Base-by-base conservation (phyloP, 257 asterid species). In the Solanum acaule region DNA sequence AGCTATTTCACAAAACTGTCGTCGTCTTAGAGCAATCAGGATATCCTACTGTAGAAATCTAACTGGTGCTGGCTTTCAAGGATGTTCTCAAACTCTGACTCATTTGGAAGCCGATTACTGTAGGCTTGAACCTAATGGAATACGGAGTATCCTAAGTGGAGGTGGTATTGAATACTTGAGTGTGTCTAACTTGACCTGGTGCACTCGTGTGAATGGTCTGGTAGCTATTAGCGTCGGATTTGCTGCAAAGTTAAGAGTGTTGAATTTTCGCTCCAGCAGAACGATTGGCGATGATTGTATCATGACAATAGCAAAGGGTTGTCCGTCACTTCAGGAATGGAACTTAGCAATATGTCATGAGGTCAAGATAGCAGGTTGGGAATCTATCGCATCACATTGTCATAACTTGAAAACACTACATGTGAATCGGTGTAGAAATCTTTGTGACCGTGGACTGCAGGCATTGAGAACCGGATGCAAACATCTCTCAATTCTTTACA, bases 291-390 rank as follows among this genome's bases (percentile, higher is more conserved):
- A 96, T 91, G 33, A 92, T 94, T 16, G 90, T 96, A 3, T 95
- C 56, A 81, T 87, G 76, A 90, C 91, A 29, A 93, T 96, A 5
- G 89, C 98, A 0, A 88, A 34, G 95, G 94, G 75, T n/a, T 95
- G 97, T 65, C 94, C 98, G 1, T 52, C 91, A 49, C 94, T 94
- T 6, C 86, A 90, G 52, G 98, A 94, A 61, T 95, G 98, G 98
- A 95, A 94, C 93, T 88, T 95, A 89, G 94, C 97, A 18, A 52
- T 91, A 42, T 95, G 98, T 76, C 94, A 94, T 77, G 98, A 91
- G 86, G 84, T 94, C 29, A 87, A 82, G 38, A 33, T 88, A 13
- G 82, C 81, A 0, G 98, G 98, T 25, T 95, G 98, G 97, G 91
- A 89, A 56, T 88, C 97, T 33, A 91, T 95, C 2, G 95, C 94